Percentiles rank a stretch among this genome's conserved stretches.
phyloP scores from a whole-genome alignment of 2,329 filamentous ascomycete species.

The Daldinia sp. region DNA sequence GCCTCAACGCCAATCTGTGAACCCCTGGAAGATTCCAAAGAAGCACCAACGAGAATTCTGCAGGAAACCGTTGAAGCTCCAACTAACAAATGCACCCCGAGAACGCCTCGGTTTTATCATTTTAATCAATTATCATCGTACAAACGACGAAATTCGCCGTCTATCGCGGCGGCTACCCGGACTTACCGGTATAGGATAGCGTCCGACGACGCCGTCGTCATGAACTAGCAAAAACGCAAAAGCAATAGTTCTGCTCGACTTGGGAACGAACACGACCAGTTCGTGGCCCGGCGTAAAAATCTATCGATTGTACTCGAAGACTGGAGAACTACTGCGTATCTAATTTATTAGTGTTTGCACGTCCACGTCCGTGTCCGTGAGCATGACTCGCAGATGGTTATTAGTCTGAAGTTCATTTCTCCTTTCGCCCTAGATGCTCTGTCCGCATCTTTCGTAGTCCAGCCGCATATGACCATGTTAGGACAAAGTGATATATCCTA shows the following conservation, averaged over 20 bases:
- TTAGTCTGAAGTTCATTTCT: background rate
- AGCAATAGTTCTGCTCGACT: background rate
- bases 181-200: constrained; percentile 15
- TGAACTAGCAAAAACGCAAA: constrained; percentile 1
- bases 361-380: background rate
- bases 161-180: background rate
- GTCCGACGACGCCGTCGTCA: constrained; percentile 15
- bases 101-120: background rate
- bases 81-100: constrained; percentile 4
- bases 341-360: too few relatives aligned
- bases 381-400: constrained; percentile 9
- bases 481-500: background rate
- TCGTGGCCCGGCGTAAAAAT: background rate
- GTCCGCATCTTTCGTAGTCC: background rate
- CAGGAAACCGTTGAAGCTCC: constrained; percentile 9
- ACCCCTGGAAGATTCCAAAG: background rate
- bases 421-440: background rate
- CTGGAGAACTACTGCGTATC: background rate
- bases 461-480: background rate
- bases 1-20: background rate
- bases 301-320: constrained; percentile 8
- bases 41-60: constrained; percentile 3
- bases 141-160: constrained; percentile 9
- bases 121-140: background rate
- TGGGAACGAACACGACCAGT: background rate